phyloP scores from a whole-genome alignment of 176 grass and related monocot species.

The Eragrostis nindensis region DNA sequence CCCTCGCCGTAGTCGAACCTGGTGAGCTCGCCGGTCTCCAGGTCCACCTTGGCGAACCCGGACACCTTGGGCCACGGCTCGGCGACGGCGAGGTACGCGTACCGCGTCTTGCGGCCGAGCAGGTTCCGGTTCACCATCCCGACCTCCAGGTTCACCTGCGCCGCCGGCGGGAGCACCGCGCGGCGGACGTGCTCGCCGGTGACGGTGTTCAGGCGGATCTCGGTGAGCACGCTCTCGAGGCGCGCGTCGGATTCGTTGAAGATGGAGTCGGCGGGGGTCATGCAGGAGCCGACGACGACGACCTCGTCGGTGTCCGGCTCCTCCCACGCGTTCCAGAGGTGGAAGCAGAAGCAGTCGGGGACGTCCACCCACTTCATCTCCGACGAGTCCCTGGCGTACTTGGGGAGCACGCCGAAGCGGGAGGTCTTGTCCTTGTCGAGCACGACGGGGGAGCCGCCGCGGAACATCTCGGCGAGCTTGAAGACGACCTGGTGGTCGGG shows the following conservation, averaged over 20 bases:
- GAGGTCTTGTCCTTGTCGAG: conserved; percentile 76
- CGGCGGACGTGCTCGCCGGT: conserved; percentile 72
- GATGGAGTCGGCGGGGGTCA: conserved; percentile 90
- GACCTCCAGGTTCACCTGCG: conserved; percentile 79
- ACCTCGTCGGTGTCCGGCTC: conserved; percentile 59
- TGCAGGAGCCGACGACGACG: conserved; percentile 86
- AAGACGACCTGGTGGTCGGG: conserved; percentile 95
- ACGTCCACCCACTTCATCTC: conserved; percentile 90
- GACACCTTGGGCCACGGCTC: conserved; percentile 99
- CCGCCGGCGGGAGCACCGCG: conserved; percentile 38
- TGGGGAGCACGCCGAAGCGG: conserved; percentile 78
- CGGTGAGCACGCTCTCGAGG: conserved; percentile 79
- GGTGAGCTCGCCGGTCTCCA: conserved; percentile 60
- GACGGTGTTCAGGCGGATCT: conserved; percentile 76
- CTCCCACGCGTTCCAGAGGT: conserved; percentile 98
- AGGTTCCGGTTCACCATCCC: conserved; percentile 82
- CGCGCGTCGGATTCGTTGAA: conserved; percentile 72
- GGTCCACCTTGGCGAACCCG: conserved; percentile 92
- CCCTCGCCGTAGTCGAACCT: conserved; percentile 67
- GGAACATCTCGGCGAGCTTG: conserved; percentile 81
- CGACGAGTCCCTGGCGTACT: conserved; percentile 56
- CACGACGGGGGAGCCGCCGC: conserved; percentile 77
- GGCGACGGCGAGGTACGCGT: conserved; percentile 85
- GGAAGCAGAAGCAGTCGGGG: conserved; percentile 97
- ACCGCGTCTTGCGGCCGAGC: conserved; percentile 68